A percentile compares a stretch with the other conserved stretches of the same genome.
phyloP scores from a whole-genome alignment of 164 flowering plant species.

The Buxus sempervirens region DNA sequence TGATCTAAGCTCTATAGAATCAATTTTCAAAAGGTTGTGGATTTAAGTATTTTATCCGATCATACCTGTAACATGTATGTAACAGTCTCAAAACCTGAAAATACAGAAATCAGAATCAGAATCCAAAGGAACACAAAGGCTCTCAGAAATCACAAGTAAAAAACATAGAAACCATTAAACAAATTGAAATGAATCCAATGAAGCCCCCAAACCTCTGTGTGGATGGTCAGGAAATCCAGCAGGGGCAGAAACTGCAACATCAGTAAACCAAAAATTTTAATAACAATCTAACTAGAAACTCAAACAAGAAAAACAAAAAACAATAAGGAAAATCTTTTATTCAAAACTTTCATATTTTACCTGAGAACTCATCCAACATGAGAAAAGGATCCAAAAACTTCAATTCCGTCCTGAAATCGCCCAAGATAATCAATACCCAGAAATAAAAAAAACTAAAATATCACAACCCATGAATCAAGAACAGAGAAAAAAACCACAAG shows the following conservation, averaged over 20 bases:
- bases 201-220: conserved; percentile 64
- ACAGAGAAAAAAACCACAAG: background rate
- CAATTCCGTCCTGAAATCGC: conserved; percentile 55
- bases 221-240: conserved; percentile 55
- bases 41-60: background rate
- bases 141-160: background rate
- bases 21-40: conserved; percentile 82
- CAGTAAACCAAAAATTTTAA: conserved; percentile 2
- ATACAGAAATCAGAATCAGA: too few species aligned
- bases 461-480: background rate
- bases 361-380: conserved; percentile 78
- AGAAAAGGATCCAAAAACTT: conserved; percentile 78
- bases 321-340: background rate
- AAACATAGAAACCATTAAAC: background rate
- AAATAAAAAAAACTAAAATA: conserved; percentile 5
- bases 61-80: background rate
- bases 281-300: background rate
- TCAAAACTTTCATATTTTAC: conserved; percentile 26
- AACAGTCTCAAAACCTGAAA: background rate
- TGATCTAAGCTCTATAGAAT: background rate
- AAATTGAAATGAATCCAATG: background rate
- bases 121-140: background rate
- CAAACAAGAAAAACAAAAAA: background rate
- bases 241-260: conserved; percentile 50
- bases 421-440: conserved; percentile 8